phyloP scores from a whole-genome alignment of 73 alveolate genomes.

The Durusdinium trenchii region DNA sequence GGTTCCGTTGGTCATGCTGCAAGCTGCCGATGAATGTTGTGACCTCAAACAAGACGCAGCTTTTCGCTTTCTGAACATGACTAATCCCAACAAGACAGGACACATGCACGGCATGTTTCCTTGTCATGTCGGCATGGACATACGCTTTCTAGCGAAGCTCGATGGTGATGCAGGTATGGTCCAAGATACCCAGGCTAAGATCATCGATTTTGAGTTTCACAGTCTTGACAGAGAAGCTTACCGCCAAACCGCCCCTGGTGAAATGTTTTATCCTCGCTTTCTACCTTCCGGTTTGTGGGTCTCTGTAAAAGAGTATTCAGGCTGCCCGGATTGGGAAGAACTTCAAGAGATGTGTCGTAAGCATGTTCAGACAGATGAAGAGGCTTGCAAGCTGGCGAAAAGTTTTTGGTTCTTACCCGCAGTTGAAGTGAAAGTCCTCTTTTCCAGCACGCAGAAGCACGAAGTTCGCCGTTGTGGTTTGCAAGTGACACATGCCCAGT shows the following conservation, averaged over 20 bases:
- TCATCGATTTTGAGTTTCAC: slow-evolving; percentile 40
- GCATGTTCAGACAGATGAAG: background rate
- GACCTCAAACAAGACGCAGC: background rate
- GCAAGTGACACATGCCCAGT: background rate
- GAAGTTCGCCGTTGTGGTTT: slow-evolving; percentile 11
- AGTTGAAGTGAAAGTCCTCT: background rate
- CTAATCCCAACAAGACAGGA: slow-evolving; percentile 24
- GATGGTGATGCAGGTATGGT: slow-evolving; percentile 8
- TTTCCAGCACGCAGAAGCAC: background rate
- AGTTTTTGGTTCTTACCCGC: slow-evolving; percentile 3
- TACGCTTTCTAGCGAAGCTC: background rate
- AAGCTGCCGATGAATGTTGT: background rate
- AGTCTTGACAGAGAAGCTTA: background rate
- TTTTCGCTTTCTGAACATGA: background rate
- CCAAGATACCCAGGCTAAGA: background rate
- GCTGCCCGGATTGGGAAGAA: background rate
- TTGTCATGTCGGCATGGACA: slow-evolving; percentile 15
- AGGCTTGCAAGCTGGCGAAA: background rate
- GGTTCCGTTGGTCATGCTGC: slow-evolving; percentile 26
- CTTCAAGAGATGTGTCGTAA: background rate
- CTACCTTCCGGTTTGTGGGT: slow-evolving; percentile 40
- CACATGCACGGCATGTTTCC: slow-evolving; percentile 19
- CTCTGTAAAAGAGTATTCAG: background rate
- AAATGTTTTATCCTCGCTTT: background rate
- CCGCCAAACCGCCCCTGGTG: background rate